Percentiles rank a stretch among this genome's conserved stretches.
These are phyloP conservation scores for Magnaporthiopsis poae DNA, from an alignment of 2,329 filamentous ascomycete genomes.

Conservation along the genomic window DNA sequence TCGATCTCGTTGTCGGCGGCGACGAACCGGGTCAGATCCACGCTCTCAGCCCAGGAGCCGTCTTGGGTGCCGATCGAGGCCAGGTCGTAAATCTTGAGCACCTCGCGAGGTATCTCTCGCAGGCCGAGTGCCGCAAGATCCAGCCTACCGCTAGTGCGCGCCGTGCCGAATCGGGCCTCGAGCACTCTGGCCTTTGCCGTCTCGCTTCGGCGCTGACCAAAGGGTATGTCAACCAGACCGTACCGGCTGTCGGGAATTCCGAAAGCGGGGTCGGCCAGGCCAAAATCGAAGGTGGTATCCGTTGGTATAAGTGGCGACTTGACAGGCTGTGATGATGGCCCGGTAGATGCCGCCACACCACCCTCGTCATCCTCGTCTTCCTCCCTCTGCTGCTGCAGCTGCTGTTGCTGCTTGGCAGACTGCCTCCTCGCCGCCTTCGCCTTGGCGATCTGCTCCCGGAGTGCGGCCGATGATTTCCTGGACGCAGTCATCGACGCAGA, in stretches of 20 bases:
- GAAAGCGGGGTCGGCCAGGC: slow-evolving; percentile 38
- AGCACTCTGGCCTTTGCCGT: slow-evolving; percentile 57
- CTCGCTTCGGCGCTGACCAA: slow-evolving; percentile 54
- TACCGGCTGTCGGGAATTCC: background rate
- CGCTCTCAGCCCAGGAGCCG: slow-evolving; percentile 78
- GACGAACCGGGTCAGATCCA: slow-evolving; percentile 74
- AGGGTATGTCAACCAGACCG: slow-evolving; percentile 36
- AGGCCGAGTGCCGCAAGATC: slow-evolving; percentile 82
- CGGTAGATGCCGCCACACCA: background rate
- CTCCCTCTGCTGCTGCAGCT: background rate
- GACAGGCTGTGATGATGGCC: background rate
- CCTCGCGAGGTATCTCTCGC: slow-evolving; percentile 68
- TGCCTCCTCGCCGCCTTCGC: slow-evolving; percentile 73
- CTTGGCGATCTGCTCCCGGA: slow-evolving; percentile 86
- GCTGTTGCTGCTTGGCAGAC: slow-evolving; percentile 19
- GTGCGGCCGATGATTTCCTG: slow-evolving; percentile 63
- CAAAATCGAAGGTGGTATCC: slow-evolving; percentile 48
- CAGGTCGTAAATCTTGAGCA: slow-evolving; percentile 83
- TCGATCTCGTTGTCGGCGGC: slow-evolving; percentile 85
- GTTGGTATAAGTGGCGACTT: slow-evolving; percentile 34
- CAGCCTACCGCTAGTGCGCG: slow-evolving; percentile 66
- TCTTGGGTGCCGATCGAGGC: slow-evolving; percentile 54
- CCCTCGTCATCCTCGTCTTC: slow-evolving; percentile 14
- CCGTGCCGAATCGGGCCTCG: slow-evolving; percentile 60
- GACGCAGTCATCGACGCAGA: slow-evolving; percentile 20